Base-by-base conservation (phyloP, 73 alveolate species). In the Tetrahymena borealis region DNA sequence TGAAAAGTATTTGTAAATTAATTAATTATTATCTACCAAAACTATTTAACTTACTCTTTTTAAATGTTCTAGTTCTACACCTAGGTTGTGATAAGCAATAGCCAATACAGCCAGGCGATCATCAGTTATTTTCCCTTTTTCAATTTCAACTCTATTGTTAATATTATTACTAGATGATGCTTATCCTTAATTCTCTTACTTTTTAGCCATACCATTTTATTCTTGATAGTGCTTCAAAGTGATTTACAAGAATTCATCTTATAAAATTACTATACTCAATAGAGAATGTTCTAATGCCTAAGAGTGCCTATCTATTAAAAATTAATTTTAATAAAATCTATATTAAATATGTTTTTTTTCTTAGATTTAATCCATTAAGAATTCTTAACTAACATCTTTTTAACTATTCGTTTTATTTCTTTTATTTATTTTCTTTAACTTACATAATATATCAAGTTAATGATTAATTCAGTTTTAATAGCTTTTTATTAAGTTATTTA, bases 61-160 rank as follows among this genome's bases (percentile, higher is more conserved):
- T 24, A 97, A 92, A 91, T 92, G 97, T 91, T 97, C 99, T 32
- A 95, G 94, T 94, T 97, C 99, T 11, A 97, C 98, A 33, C 97
- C 99, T 40, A 97, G 40, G 41, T 97, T 97, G 91, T 97, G 99
- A 79, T 97, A 97, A 35, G 99, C 97, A 0, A 97, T 97, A 0
- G 98, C 97, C 18, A 97, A 92, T 20, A 97, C 98, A 78, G 99
- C 97, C 11, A 97, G 95, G 28, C 96, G 91, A 39, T 97, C 99
- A 90, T 97, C 94, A 41, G 94, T 91, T 32, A 78, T 93, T 43
- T 96, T 20, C 32, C 93, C 93, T 78, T 42, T 91, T 91, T 78
- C 95, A 1, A 40, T 39, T 32, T 39, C 20, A 40, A 90, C 91
- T 7, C 31, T 85, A 78, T 35, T 38, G 24, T 39, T 85, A 16